phyloP scores from a whole-genome alignment of 352 stramenopile species.

The Labyrinthula sp. region DNA sequence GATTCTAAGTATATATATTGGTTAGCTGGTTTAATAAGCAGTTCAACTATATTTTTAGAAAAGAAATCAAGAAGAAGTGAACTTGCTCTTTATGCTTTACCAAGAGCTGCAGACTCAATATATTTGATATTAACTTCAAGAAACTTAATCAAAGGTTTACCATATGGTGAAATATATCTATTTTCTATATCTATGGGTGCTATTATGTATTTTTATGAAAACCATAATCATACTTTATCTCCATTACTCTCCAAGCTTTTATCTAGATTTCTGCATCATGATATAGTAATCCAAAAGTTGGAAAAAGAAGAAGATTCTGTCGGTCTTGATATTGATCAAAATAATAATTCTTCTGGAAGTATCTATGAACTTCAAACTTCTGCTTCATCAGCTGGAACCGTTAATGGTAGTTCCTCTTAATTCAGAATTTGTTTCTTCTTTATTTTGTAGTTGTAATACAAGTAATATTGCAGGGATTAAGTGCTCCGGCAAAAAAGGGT shows the following conservation, averaged over 20 bases:
- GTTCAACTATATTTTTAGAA: slow-evolving; percentile 17
- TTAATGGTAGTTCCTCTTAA: too few species aligned
- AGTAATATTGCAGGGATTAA: too few species aligned
- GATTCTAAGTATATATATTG: slow-evolving; percentile 27
- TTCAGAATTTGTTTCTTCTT: too few species aligned
- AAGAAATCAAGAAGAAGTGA: slow-evolving; percentile 20
- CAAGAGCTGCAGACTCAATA: slow-evolving; percentile 9
- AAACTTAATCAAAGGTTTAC: slow-evolving; percentile 14
- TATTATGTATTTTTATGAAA: slow-evolving; percentile 27
- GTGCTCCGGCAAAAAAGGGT: too few species aligned
- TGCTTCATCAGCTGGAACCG: too few species aligned
- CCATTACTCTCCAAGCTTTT: slow-evolving; percentile 21
- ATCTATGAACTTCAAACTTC: too few species aligned
- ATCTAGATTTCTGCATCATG: slow-evolving; percentile 15
- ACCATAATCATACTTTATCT: slow-evolving; percentile 3
- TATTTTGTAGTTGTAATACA: too few species aligned
- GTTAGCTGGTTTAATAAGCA: slow-evolving; percentile 24
- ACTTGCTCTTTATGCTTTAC: slow-evolving; percentile 26
- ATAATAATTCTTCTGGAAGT: too few species aligned
- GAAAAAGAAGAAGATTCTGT: too few species aligned
- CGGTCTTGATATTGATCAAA: too few species aligned
- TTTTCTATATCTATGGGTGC: slow-evolving; percentile 20
- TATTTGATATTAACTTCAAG: slow-evolving; percentile 27
- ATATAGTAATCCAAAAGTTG: too few species aligned
- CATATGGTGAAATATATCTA: slow-evolving; percentile 23